A percentile compares a stretch with the other conserved stretches of the same genome.
These are phyloP conservation scores for Voacanga thouarsii DNA, from an alignment of 257 asterid species.

Conservation along the genomic window DNA sequence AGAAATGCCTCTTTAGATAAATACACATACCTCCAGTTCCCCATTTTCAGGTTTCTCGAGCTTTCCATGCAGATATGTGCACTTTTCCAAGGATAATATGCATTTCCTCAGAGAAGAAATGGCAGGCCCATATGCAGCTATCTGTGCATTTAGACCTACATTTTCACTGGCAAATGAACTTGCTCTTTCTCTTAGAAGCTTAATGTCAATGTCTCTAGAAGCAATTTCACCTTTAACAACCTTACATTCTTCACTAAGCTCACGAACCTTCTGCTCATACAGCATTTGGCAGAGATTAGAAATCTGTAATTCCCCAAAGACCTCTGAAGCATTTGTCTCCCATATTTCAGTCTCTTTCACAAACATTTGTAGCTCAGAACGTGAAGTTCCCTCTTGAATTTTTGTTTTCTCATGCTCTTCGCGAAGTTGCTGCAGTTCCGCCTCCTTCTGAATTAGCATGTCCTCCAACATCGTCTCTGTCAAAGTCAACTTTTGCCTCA, in stretches of 20 bases:
- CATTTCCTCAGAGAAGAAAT: conserved; percentile 57
- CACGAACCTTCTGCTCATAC: conserved; percentile 68
- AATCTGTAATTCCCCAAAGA: conserved; percentile 59
- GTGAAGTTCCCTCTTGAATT: conserved; percentile 42
- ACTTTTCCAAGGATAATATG: conserved; percentile 65
- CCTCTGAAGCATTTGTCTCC: conserved; percentile 49
- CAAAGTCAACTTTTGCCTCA: conserved; percentile 41
- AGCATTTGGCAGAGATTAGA: conserved; percentile 52
- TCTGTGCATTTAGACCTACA: conserved; percentile 46
- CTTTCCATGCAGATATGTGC: conserved; percentile 43
- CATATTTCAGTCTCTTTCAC: conserved; percentile 43
- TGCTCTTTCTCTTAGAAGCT: conserved; percentile 31
- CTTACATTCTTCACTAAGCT: conserved; percentile 49
- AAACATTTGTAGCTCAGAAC: conserved; percentile 47
- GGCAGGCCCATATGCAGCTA: conserved; percentile 64
- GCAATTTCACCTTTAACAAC: conserved; percentile 36
- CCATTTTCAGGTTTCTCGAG: conserved; percentile 44
- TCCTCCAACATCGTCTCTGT: conserved; percentile 51
- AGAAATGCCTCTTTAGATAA: conserved; percentile 1
- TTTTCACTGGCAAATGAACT: conserved; percentile 31
- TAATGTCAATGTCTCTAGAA: conserved; percentile 27
- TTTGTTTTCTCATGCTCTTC: conserved; percentile 39
- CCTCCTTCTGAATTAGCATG: conserved; percentile 38
- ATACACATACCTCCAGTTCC: conserved; percentile 47
- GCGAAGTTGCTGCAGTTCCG: conserved; percentile 39